phyloP scores from a whole-genome alignment of 768 basidiomycete genomes.

The Lentinula raphanica region DNA sequence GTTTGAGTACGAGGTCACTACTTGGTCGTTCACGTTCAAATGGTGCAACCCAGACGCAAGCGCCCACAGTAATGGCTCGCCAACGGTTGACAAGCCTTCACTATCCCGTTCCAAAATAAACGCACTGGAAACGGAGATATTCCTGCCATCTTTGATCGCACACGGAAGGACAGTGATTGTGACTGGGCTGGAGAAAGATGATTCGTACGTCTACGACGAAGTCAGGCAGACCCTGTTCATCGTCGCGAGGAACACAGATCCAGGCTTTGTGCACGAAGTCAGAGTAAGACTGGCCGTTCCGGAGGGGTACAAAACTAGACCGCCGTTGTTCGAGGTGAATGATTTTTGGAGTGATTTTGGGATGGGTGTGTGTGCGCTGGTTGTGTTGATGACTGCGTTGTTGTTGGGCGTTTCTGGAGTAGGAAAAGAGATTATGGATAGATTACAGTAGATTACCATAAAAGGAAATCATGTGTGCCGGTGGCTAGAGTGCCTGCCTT shows the following conservation, averaged over 20 bases:
- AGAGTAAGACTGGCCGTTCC: conserved; percentile 53
- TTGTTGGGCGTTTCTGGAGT: neutral
- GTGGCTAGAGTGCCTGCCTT: neutral
- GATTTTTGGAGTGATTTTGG: conserved; percentile 58
- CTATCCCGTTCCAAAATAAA: conserved; percentile 31
- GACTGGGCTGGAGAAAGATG: conserved; percentile 44
- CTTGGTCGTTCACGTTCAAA: conserved; percentile 57
- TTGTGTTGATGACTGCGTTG: neutral
- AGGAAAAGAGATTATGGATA: neutral
- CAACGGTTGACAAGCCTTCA: conserved; percentile 32
- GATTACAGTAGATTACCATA: neutral
- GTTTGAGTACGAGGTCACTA: conserved; percentile 75
- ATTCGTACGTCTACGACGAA: conserved; percentile 56
- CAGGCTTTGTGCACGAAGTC: conserved; percentile 45
- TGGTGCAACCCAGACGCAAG: conserved; percentile 45
- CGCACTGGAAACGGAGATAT: conserved; percentile 79
- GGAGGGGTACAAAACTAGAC: conserved; percentile 16
- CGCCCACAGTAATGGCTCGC: neutral
- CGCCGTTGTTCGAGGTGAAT: conserved; percentile 50
- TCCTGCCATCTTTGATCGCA: conserved; percentile 60
- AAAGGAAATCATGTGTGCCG: neutral
- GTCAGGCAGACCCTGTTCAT: conserved; percentile 72
- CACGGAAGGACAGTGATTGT: conserved; percentile 55
- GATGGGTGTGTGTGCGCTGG: neutral
- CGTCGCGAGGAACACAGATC: conserved; percentile 35